Evolutionary conservation across 1,284 basidiomycete species (phyloP).

Genomic region (Volvariella volvacea): DNA sequence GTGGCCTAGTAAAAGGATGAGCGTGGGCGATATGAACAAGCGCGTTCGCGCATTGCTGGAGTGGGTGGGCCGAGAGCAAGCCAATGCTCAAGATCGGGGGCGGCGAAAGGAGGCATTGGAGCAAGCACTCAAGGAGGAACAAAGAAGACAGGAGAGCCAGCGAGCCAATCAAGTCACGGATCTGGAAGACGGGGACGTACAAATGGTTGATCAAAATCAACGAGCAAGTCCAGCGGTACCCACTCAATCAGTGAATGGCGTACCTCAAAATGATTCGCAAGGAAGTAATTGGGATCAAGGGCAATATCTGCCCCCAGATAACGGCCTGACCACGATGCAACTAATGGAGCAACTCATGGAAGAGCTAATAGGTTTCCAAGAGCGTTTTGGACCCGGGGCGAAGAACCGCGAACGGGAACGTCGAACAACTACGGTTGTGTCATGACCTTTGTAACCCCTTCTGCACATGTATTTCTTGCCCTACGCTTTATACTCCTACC

Average conservation of each 20-base stretch:
- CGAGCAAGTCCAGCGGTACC: conserved; percentile 1
- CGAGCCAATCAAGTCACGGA: conserved; percentile 3
- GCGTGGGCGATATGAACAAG: conserved; percentile 95
- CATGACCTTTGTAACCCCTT: conserved; percentile 6
- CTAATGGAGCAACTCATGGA: conserved; percentile 87
- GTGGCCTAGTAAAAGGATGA: conserved; percentile 92
- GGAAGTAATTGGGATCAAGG: not conserved
- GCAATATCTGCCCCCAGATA: not conserved
- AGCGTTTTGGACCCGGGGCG: conserved; percentile 63
- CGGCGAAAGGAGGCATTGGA: conserved; percentile 65
- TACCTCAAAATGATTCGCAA: not conserved
- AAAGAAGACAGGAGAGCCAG: conserved; percentile 4
- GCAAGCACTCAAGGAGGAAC: conserved; percentile 39
- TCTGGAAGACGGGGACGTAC: conserved; percentile 11
- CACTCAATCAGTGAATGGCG: not conserved
- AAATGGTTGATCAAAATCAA: conserved; percentile 17
- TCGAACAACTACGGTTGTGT: conserved; percentile 14
- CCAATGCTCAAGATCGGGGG: conserved; percentile 65
- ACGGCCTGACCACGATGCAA: conserved; percentile 49
- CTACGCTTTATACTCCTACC: not conserved
- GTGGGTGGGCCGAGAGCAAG: conserved; percentile 85
- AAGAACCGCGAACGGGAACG: conserved; percentile 50
- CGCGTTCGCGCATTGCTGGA: conserved; percentile 88
- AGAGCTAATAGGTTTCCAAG: conserved; percentile 82
- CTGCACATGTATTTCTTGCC: no score